Conservation (phyloP, 345 rosid species). For the Acer saccharum region DNA sequence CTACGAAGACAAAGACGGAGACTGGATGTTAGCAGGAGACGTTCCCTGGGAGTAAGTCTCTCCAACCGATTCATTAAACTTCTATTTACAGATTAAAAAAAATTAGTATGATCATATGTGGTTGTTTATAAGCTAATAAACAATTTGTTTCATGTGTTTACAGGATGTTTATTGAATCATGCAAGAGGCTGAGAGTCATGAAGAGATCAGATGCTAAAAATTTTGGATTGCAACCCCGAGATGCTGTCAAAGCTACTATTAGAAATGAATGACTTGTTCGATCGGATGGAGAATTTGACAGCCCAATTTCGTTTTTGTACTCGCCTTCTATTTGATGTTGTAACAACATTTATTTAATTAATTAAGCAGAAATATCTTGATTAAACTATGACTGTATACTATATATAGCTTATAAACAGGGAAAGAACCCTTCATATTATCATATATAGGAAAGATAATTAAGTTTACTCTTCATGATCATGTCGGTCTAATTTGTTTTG, state of each 20-base stretch:
- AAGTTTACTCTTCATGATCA: background rate
- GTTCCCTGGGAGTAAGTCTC: slow-evolving; percentile 92
- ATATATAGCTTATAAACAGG: background rate
- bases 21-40: slow-evolving; percentile 98
- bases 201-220: slow-evolving; percentile 49
- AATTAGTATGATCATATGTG: no score
- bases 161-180: slow-evolving; percentile 69
- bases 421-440: slow-evolving; percentile 8
- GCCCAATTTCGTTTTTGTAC: slow-evolving; percentile 12
- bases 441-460: background rate
- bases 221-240: slow-evolving; percentile 14
- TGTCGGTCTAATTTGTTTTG: background rate
- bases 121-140: background rate
- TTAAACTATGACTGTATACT: background rate
- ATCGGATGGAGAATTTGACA: slow-evolving; percentile 19
- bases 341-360: slow-evolving; percentile 5
- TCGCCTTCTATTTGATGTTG: slow-evolving; percentile 4
- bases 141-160: background rate
- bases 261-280: background rate
- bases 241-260: background rate
- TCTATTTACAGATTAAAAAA: background rate
- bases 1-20: slow-evolving; percentile 92
- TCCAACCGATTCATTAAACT: background rate
- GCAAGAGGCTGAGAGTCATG: slow-evolving; percentile 69
- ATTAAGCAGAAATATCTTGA: slow-evolving; percentile 24